Conservation (phyloP, 345 rosid species). For the Pugionium cornutum region DNA sequence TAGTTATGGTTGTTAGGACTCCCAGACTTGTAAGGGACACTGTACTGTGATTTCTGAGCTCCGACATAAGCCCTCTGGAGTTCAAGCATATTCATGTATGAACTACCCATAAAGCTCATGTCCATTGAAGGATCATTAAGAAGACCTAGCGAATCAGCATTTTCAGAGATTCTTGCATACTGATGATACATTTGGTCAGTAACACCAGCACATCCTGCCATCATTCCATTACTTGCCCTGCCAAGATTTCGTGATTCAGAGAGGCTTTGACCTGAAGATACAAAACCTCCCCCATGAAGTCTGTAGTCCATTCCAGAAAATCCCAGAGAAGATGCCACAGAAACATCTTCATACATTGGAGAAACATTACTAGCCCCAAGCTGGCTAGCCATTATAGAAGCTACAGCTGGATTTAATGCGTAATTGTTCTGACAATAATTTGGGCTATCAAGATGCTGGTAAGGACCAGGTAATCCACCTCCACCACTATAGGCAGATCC, state of each 20-base stretch:
- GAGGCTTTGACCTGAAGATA: slow-evolving; percentile 50
- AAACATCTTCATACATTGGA: slow-evolving; percentile 69
- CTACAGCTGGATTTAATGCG: slow-evolving; percentile 55
- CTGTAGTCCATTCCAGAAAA: slow-evolving; percentile 62
- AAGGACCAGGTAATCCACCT: slow-evolving; percentile 49
- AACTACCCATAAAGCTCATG: slow-evolving; percentile 52
- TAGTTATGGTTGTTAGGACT: slow-evolving; percentile 57
- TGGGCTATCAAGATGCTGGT: slow-evolving; percentile 52
- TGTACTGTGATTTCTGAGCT: slow-evolving; percentile 64
- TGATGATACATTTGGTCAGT: slow-evolving; percentile 67
- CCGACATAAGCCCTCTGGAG: slow-evolving; percentile 65
- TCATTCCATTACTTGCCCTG: slow-evolving; percentile 48
- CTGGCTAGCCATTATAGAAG: slow-evolving; percentile 66
- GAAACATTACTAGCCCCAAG: slow-evolving; percentile 59
- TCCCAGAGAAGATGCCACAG: slow-evolving; percentile 39
- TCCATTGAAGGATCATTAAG: slow-evolving; percentile 53
- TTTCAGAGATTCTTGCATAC: slow-evolving; percentile 55
- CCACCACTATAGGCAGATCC: slow-evolving; percentile 49
- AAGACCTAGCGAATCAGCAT: slow-evolving; percentile 50
- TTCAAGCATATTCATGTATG: slow-evolving; percentile 60
- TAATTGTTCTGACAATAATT: slow-evolving; percentile 57
- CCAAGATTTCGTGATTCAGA: slow-evolving; percentile 51
- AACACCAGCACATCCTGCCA: slow-evolving; percentile 48
- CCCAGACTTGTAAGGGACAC: slow-evolving; percentile 51
- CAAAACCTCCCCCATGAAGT: slow-evolving; percentile 53